phyloP scores from a whole-genome alignment of 345 rosid species.

The Citrus reticulata region DNA sequence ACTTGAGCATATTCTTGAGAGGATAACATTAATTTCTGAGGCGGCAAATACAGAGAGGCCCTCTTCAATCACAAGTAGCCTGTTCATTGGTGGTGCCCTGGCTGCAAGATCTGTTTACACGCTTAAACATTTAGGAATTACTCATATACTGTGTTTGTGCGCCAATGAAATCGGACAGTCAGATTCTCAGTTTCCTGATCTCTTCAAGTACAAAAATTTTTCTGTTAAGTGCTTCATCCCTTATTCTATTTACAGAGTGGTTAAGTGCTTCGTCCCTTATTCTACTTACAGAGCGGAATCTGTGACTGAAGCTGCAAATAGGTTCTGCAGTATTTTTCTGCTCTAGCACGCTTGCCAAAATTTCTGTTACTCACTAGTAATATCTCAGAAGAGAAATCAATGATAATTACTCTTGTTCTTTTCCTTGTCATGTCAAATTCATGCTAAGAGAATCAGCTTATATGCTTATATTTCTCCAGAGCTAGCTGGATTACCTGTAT shows the following conservation, averaged over 20 bases:
- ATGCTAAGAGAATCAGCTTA: not conserved
- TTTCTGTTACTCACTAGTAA: not conserved
- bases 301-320: not conserved
- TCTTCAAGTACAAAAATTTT: constrained; percentile 76
- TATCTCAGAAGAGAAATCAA: not conserved
- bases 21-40: constrained; percentile 89
- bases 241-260: constrained; percentile 16
- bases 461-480: not conserved
- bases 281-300: not conserved
- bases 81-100: constrained; percentile 90
- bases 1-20: constrained; percentile 95
- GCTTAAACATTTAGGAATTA: constrained; percentile 73
- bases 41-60: constrained; percentile 97
- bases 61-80: constrained; percentile 59
- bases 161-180: constrained; percentile 98
- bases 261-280: constrained; percentile 32
- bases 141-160: constrained; percentile 84
- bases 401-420: not conserved
- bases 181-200: constrained; percentile 80
- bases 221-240: constrained; percentile 49
- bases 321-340: not conserved
- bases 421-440: not conserved
- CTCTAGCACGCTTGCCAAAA: not conserved
- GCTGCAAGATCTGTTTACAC: constrained; percentile 89
- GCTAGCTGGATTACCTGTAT: not conserved